Percentiles rank a stretch among this genome's conserved stretches.
Evolutionary conservation across 140 eudicot genomes (phyloP).

Genomic region (Ambrosia hybrid): DNA sequence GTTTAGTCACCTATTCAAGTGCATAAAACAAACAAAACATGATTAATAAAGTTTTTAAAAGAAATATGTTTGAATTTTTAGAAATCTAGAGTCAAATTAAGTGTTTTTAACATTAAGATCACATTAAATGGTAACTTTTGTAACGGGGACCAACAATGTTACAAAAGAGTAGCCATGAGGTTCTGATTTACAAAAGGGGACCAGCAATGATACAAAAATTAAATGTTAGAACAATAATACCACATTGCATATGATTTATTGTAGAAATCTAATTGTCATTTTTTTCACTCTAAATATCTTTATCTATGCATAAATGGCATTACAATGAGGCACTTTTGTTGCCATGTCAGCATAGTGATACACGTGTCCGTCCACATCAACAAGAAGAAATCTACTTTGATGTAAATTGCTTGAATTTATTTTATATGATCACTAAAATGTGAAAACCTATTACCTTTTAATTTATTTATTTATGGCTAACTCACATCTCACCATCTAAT

Average conservation of each 20-base stretch:
- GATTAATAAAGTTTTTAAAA: neutral
- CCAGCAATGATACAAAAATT: too few species aligned
- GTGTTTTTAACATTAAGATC: neutral
- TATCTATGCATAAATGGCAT: too few species aligned
- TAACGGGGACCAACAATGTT: neutral
- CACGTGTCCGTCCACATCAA: too few species aligned
- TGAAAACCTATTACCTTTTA: too few species aligned
- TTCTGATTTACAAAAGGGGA: neutral
- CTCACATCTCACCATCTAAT: too few species aligned
- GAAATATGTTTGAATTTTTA: neutral
- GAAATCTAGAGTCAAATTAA: constrained; percentile 3
- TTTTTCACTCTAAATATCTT: too few species aligned
- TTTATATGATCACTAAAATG: too few species aligned
- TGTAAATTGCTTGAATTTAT: too few species aligned
- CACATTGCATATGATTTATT: neutral
- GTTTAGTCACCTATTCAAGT: constrained; percentile 62
- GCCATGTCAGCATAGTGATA: neutral
- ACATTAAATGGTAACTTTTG: constrained; percentile 7
- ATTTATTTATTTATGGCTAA: too few species aligned
- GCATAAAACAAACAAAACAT: neutral
- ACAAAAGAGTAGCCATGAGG: neutral
- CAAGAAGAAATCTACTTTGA: too few species aligned
- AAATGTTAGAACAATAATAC: too few species aligned
- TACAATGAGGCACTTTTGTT: neutral
- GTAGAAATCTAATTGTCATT: neutral